phyloP scores from a whole-genome alignment of 1,284 basidiomycete species.

The Peniophora sp. region DNA sequence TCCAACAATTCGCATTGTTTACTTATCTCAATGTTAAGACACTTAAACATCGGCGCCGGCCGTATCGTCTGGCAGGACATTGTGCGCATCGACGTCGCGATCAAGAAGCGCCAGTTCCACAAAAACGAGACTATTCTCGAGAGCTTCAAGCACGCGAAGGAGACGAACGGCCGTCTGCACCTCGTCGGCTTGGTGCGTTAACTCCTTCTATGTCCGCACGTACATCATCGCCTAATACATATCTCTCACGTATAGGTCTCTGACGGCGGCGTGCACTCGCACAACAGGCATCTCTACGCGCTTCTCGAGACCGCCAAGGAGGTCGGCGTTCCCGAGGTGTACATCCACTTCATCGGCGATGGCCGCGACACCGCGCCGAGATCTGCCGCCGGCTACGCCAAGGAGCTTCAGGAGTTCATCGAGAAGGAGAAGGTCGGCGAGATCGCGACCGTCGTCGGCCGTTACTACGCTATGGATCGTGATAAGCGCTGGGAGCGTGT shows the following conservation, averaged over 20 bases:
- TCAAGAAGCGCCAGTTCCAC: constrained; percentile 84
- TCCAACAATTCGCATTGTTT: background rate
- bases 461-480: constrained; percentile 94
- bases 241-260: constrained; percentile 48
- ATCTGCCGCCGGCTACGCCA: constrained; percentile 65
- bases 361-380: constrained; percentile 85
- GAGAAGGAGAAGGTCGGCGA: constrained; percentile 68
- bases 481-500: constrained; percentile 93
- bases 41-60: constrained; percentile 88
- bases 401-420: constrained; percentile 72
- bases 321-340: constrained; percentile 73
- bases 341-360: constrained; percentile 87
- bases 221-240: too few species aligned
- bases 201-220: constrained; percentile 2
- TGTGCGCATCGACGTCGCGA: constrained; percentile 83
- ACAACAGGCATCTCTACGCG: constrained; percentile 81
- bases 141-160: constrained; percentile 70
- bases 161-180: constrained; percentile 75
- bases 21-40: constrained; percentile 36
- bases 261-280: constrained; percentile 92
- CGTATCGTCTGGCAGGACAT: constrained; percentile 94
- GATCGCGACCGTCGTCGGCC: constrained; percentile 74
- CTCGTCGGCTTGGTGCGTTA: constrained; percentile 70
- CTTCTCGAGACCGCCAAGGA: constrained; percentile 85
- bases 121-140: constrained; percentile 68